Percentiles rank a stretch among this genome's conserved stretches.
phyloP scores from a whole-genome alignment of 192 early-diverging fungal species.

The Chytriomyces confervae region DNA sequence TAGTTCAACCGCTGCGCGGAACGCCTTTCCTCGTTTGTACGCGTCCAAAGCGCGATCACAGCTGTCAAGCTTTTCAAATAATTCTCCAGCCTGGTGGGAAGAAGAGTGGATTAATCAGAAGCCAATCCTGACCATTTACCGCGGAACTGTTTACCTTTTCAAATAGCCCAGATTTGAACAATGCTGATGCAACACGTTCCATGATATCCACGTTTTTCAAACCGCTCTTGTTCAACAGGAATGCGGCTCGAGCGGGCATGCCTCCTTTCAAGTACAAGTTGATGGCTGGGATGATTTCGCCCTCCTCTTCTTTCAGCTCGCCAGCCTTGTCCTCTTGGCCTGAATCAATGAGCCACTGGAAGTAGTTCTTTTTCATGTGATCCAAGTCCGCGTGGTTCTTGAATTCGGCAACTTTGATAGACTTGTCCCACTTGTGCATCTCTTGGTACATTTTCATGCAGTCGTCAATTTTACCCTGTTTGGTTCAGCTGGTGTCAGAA shows the following conservation, averaged over 20 bases:
- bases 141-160: constrained; percentile 51
- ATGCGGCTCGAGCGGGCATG: constrained; percentile 62
- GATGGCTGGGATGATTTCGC: constrained; percentile 57
- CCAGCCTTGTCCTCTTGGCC: constrained; percentile 69
- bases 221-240: constrained; percentile 48
- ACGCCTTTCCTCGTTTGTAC: constrained; percentile 64
- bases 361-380: constrained; percentile 65
- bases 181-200: constrained; percentile 60
- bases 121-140: constrained; percentile 18
- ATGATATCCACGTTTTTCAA: constrained; percentile 60
- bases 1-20: constrained; percentile 66
- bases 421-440: constrained; percentile 71
- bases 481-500: background rate
- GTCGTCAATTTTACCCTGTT: constrained; percentile 63
- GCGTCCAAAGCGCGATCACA: constrained; percentile 63
- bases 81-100: constrained; percentile 58
- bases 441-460: constrained; percentile 75
- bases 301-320: constrained; percentile 66
- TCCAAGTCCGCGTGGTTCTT: constrained; percentile 69
- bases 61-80: constrained; percentile 63
- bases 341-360: constrained; percentile 67
- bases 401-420: constrained; percentile 69
- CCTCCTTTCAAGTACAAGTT: constrained; percentile 68
- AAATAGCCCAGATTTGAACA: constrained; percentile 59
- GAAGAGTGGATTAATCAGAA: background rate